Conservation (phyloP, 2,329 filamentous ascomycete species). For the Rhytidhysteron rufulum region DNA sequence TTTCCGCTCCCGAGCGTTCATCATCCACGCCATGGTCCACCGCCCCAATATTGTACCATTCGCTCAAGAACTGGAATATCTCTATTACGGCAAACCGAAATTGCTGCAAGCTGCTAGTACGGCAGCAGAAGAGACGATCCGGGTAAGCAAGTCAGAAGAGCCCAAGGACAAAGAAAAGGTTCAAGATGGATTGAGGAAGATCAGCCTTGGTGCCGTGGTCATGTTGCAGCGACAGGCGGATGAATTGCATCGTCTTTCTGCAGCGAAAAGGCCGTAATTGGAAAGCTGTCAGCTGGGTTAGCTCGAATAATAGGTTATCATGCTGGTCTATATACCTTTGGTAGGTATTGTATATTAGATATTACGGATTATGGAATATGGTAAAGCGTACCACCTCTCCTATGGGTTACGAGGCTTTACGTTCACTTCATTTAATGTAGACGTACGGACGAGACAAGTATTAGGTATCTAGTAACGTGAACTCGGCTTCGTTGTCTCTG, state of each 20-base stretch:
- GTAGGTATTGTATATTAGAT: not conserved
- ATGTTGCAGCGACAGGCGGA: constrained; percentile 39
- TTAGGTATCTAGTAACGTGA: no score
- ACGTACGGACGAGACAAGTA: no score
- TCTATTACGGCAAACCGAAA: constrained; percentile 43
- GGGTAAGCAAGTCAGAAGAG: constrained; percentile 25
- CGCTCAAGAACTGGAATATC: constrained; percentile 49
- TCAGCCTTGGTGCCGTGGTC: constrained; percentile 47
- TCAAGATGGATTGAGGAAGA: constrained; percentile 43
- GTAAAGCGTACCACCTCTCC: no score
- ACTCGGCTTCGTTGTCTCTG: no score
- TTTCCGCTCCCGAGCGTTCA: constrained; percentile 50
- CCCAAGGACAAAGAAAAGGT: constrained; percentile 20
- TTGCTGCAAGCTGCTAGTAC: constrained; percentile 44
- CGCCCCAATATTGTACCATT: constrained; percentile 45
- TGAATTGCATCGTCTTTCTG: constrained; percentile 24
- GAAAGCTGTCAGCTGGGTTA: not conserved
- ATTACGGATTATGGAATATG: not conserved
- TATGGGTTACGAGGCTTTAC: no score
- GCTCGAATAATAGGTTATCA: not conserved
- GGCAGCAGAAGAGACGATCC: constrained; percentile 40
- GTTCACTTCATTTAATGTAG: no score
- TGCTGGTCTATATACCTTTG: not conserved
- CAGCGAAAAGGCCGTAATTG: not conserved
- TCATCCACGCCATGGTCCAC: constrained; percentile 43